A percentile compares a stretch with the other conserved stretches of the same genome.
Conservation (phyloP, 768 basidiomycete species). For the Paxillus involutus region DNA sequence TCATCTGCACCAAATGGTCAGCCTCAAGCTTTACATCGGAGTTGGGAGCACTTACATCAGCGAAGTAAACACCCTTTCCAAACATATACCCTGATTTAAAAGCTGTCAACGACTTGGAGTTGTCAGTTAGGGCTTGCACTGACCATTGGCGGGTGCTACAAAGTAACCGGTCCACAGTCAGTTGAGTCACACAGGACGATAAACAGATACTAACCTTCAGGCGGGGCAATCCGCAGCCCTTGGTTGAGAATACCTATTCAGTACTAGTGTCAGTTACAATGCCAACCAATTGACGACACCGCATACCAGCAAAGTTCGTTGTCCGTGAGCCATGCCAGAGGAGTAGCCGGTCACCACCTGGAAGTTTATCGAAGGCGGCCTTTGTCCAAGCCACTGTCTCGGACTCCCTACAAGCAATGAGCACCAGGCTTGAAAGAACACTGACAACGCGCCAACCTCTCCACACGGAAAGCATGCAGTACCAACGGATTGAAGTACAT, state of each 20-base stretch:
- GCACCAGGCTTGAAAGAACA: too few relatives aligned
- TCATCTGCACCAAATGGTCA: slow-evolving; percentile 44
- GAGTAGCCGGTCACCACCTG: slow-evolving; percentile 51
- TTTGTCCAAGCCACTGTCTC: slow-evolving; percentile 43
- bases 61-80: slow-evolving; percentile 66
- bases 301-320: slow-evolving; percentile 61
- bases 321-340: slow-evolving; percentile 66
- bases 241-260: slow-evolving; percentile 54
- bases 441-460: slow-evolving; percentile 35
- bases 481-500: slow-evolving; percentile 42
- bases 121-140: neutral
- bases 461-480: slow-evolving; percentile 52
- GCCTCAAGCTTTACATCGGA: neutral
- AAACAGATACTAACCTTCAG: slow-evolving; percentile 44
- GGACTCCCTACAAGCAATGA: slow-evolving; percentile 19
- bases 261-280: neutral
- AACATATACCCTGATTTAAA: slow-evolving; percentile 52
- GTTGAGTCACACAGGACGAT: neutral
- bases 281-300: neutral
- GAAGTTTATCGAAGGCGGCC: slow-evolving; percentile 43
- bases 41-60: slow-evolving; percentile 43
- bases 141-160: slow-evolving; percentile 49
- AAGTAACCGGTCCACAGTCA: neutral
- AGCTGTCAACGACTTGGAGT: neutral
- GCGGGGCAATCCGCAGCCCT: slow-evolving; percentile 63